Conservation (phyloP, 192 early-diverging fungal species). For the Pecoramyces ruminantium region DNA sequence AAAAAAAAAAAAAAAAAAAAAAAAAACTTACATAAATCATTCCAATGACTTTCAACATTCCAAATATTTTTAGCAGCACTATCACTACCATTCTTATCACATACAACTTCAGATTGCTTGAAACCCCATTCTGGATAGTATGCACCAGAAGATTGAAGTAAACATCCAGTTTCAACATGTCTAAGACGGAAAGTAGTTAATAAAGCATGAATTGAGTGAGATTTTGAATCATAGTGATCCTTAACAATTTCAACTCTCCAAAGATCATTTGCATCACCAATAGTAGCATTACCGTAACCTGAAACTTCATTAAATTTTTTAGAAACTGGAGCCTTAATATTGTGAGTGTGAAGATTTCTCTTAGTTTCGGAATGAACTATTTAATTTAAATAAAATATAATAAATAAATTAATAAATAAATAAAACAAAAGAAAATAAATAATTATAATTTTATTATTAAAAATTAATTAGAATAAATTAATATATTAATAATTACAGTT, state of each 20-base stretch:
- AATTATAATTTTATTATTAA: too few species aligned
- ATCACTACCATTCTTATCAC: conserved; percentile 51
- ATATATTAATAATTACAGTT: too few species aligned
- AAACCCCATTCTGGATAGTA: conserved; percentile 91
- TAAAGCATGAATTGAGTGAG: conserved; percentile 38
- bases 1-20: too few species aligned
- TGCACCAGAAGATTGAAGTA: conserved; percentile 54
- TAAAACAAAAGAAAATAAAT: too few species aligned
- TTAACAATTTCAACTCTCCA: conserved; percentile 77
- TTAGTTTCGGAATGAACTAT: conserved; percentile 52
- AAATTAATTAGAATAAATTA: too few species aligned
- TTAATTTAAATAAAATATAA: too few species aligned
- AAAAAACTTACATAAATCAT: conserved; percentile 45
- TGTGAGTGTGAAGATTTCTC: conserved; percentile 75
- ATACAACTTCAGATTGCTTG: conserved; percentile 79
- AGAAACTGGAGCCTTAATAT: conserved; percentile 55
- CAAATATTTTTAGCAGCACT: conserved; percentile 46
- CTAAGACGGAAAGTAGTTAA: conserved; percentile 67
- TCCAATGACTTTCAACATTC: conserved; percentile 82
- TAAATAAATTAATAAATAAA: too few species aligned
- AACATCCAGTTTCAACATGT: conserved; percentile 52
- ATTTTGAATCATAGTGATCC: neutral
- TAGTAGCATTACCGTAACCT: conserved; percentile 60
- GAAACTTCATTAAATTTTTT: conserved; percentile 70
- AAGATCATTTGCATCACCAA: conserved; percentile 72